Percentiles rank a stretch among this genome's conserved stretches.
These are phyloP conservation scores for Naganishia kalamii DNA, from an alignment of 768 basidiomycete species.

Conservation along the genomic window DNA sequence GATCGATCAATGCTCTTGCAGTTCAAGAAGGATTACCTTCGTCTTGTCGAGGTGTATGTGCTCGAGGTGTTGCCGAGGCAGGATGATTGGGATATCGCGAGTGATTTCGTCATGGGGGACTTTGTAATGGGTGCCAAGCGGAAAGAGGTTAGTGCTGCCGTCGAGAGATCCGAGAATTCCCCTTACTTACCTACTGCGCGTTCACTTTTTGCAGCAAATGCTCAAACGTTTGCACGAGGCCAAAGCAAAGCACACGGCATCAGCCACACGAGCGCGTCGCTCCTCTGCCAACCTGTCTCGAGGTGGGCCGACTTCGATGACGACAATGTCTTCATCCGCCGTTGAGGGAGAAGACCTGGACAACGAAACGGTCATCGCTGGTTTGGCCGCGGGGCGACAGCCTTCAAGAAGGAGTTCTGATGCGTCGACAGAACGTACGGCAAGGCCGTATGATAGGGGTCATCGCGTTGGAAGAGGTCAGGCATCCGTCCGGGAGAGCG, in stretches of 20 bases:
- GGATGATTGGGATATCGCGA: constrained; percentile 24
- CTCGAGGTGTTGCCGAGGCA: constrained; percentile 15
- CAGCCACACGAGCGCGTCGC: not conserved
- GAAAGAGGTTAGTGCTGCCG: constrained; percentile 12
- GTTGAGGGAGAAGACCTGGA: not conserved
- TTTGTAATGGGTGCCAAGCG: constrained; percentile 7
- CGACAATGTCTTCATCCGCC: not conserved
- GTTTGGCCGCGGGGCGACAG: not conserved
- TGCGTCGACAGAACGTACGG: constrained; percentile 6
- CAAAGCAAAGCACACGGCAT: constrained; percentile 2
- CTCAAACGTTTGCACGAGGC: constrained; percentile 8
- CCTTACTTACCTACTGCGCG: not conserved
- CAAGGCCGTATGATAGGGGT: not conserved
- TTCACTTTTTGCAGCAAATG: not conserved
- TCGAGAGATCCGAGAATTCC: not conserved
- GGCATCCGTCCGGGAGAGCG: not conserved
- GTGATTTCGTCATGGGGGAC: constrained; percentile 16
- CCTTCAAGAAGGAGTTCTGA: not conserved
- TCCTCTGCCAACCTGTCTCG: not conserved
- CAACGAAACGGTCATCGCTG: not conserved
- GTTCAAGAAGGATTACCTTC: constrained; percentile 14
- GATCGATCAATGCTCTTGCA: constrained; percentile 7
- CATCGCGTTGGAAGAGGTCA: not conserved
- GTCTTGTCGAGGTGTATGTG: constrained; percentile 17
- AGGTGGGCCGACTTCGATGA: not conserved